Percentiles rank a stretch among this genome's conserved stretches.
These are phyloP conservation scores for Tagetes patula DNA, from an alignment of 129 eudicot genomes.

Conservation along the genomic window DNA sequence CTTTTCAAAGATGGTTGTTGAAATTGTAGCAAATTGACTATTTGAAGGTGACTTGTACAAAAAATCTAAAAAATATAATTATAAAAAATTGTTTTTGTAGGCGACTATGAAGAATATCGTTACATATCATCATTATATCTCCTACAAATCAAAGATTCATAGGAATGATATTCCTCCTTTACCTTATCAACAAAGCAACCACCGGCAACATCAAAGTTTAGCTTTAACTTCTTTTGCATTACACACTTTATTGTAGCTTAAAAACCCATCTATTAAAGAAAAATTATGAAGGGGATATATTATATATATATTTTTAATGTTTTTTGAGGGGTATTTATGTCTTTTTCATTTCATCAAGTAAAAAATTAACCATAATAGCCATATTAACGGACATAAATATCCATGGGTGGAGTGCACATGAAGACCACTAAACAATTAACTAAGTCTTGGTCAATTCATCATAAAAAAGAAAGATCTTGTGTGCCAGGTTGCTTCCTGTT, in stretches of 20 bases:
- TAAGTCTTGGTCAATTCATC: too few species aligned
- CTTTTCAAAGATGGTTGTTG: background rate
- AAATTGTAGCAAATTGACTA: conserved; percentile 3
- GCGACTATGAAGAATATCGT: conserved; percentile 7
- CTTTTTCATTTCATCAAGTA: too few species aligned
- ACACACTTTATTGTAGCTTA: background rate
- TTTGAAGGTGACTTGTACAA: background rate
- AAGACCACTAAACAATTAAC: too few species aligned
- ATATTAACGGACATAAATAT: too few species aligned
- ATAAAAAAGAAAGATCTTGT: too few species aligned
- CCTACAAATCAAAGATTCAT: conserved; percentile 4
- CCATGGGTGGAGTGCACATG: too few species aligned
- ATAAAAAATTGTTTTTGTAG: background rate
- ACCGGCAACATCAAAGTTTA: background rate
- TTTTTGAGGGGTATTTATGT: too few species aligned
- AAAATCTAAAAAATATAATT: background rate
- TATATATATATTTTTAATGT: too few species aligned
- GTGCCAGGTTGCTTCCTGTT: too few species aligned
- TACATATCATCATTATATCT: background rate
- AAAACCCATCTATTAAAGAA: background rate
- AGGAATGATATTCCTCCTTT: background rate
- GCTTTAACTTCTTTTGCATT: background rate
- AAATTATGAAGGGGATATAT: background rate
- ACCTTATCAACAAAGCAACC: conserved; percentile 3
- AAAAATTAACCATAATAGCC: too few species aligned